Conservation (phyloP, 331 rosid genomes). For the Malus hybrid region DNA sequence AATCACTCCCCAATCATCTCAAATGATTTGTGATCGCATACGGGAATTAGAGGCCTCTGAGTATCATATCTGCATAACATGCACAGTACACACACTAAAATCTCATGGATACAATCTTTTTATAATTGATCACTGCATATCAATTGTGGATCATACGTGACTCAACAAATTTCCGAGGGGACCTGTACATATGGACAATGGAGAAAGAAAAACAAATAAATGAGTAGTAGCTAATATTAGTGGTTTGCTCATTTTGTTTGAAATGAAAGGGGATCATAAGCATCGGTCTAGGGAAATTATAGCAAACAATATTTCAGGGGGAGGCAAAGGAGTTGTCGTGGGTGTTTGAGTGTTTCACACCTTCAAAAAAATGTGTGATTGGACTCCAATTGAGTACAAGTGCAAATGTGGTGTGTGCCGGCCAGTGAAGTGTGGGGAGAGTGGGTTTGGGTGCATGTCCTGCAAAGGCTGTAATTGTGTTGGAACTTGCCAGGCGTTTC, state of each 20-base stretch:
- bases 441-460: conserved; percentile 7
- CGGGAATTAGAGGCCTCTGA: background rate
- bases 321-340: background rate
- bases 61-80: background rate
- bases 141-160: background rate
- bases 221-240: background rate
- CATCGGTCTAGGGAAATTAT: background rate
- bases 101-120: background rate
- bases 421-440: background rate
- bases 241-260: background rate
- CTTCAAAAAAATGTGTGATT: background rate
- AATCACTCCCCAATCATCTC: conserved; percentile 26
- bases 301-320: background rate
- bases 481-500: conserved; percentile 15
- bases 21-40: conserved; percentile 3
- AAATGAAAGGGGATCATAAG: background rate
- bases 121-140: background rate
- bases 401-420: background rate
- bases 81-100: background rate
- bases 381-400: conserved; percentile 9
- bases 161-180: background rate
- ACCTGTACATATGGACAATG: background rate
- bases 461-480: conserved; percentile 11
- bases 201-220: background rate
- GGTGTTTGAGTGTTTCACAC: background rate